These are phyloP conservation scores for Elsinoe ampelina DNA, from an alignment of 2,329 filamentous ascomycete species.

Conservation along the genomic window DNA sequence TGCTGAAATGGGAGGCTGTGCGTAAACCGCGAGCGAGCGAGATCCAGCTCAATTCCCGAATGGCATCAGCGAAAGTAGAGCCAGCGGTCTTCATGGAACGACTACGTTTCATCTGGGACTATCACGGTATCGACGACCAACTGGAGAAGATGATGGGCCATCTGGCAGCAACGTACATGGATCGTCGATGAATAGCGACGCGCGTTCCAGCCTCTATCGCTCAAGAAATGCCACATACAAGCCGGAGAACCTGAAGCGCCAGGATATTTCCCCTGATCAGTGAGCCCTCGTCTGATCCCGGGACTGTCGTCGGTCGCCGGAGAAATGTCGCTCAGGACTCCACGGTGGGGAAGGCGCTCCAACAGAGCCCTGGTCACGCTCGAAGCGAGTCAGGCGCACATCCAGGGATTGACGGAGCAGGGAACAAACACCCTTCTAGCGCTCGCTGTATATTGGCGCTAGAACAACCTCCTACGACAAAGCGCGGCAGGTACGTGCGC, in stretches of 20 bases:
- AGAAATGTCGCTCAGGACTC: too few relatives aligned
- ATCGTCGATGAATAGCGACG: background rate
- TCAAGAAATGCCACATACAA: background rate
- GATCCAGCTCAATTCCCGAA: constrained; percentile 2
- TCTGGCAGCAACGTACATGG: constrained; percentile 2
- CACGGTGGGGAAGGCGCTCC: too few relatives aligned
- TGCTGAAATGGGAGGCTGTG: constrained; percentile 5
- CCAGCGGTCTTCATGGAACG: constrained; percentile 9
- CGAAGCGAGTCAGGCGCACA: background rate
- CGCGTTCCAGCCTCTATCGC: background rate
- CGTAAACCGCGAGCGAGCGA: constrained; percentile 1
- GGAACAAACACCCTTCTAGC: background rate
- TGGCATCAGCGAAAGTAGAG: constrained; percentile 3
- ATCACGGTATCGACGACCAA: constrained; percentile 3
- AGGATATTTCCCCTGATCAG: too few relatives aligned
- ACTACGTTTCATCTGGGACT: constrained; percentile 10
- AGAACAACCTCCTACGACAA: background rate
- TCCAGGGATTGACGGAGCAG: background rate
- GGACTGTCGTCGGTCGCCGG: too few relatives aligned
- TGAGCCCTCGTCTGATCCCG: too few relatives aligned
- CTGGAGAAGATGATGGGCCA: constrained; percentile 5
- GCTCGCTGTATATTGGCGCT: background rate
- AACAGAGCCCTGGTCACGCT: too few relatives aligned
- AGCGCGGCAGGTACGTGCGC: background rate
- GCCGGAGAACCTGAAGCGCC: too few relatives aligned